Evolutionary conservation across 495 filamentous ascomycete species (phyloP).

Genomic region (Daldinia vernicosa): DNA sequence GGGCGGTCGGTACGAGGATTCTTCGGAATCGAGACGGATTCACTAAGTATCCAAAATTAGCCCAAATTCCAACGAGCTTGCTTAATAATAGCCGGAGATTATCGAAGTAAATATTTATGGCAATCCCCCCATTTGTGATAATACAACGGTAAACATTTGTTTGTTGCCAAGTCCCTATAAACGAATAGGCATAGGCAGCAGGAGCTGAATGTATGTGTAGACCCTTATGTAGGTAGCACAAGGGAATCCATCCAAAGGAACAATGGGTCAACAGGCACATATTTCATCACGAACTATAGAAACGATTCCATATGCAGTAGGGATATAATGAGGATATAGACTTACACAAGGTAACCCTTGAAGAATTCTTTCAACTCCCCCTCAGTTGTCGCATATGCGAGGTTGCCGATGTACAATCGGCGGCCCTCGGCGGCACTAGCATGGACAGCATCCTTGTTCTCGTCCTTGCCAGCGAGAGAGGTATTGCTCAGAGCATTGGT

Average conservation of each 20-base stretch:
- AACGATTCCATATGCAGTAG: conserved; percentile 7
- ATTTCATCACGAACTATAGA: not conserved
- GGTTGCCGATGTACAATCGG: conserved; percentile 99
- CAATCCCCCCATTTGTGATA: not conserved
- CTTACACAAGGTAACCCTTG: conserved; percentile 97
- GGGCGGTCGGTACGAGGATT: conserved; percentile 98
- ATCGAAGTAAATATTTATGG: not conserved
- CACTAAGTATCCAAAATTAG: conserved; percentile 64
- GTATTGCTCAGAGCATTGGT: conserved; percentile 84
- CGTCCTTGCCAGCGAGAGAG: conserved; percentile 67
- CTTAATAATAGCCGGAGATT: not conserved
- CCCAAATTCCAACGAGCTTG: not conserved
- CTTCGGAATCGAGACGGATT: conserved; percentile 97
- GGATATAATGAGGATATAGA: conserved; percentile 39
- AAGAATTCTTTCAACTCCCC: conserved; percentile 99
- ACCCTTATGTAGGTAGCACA: conserved; percentile 18
- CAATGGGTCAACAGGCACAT: conserved; percentile 9
- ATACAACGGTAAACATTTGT: not conserved
- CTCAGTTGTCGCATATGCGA: conserved; percentile 99
- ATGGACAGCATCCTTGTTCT: conserved; percentile 80
- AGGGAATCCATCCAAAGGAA: conserved; percentile 16
- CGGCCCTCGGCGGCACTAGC: conserved; percentile 98
- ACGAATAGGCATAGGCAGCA: not conserved
- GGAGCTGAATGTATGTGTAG: conserved; percentile 5
- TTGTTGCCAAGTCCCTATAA: not conserved